Base-by-base conservation (phyloP, 2,329 filamentous ascomycete species). In the Thyridium curvatum region DNA sequence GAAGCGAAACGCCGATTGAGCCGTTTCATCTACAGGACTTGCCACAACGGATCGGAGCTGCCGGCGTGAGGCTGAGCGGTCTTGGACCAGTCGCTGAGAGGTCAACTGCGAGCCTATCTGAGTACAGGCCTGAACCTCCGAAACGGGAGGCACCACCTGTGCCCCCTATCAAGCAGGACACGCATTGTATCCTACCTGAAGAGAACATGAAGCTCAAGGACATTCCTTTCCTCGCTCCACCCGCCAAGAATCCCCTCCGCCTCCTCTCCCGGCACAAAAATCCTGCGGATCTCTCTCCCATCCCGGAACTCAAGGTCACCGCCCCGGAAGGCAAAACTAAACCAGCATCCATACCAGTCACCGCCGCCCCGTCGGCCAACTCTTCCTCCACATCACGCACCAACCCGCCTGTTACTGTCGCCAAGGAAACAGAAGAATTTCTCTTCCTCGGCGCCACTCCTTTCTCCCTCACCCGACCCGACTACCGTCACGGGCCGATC, bases 401-500 rank as follows among this genome's bases (percentile, higher is more conserved):
- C 32, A 46, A 41, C 38, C 38, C 26, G 37, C 37, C 28, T 18
- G 37, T 3, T 18, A 35, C 12, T 10, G 51, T 55, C 4, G 58
- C 61, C 13, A 57, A 61, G 7, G 41, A 45, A 13, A 13, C 38
- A 10, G 65, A 69, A 3, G 68, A 72, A 29, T 68, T 64, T 40
- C 51, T 77, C 29, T 73, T 68, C 47, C 58, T 72, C 34, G 59
- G 58, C 38, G 71, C 64, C 35, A 72, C 72, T 0, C 64, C 66
- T 0, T 76, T 61, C 45, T 74, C 72, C 0, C 41, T 70, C 18
- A 72, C 64, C 1, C 65, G 62, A 14, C 72, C 74, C 1, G 51
- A 53, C 3, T 74, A 76, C 49, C 63, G 62, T 8, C 77, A 82
- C 45, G 77, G 77, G 0, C 68, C 67, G 3, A 76, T 82, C 44